A percentile compares a stretch with the other conserved stretches of the same genome.
Evolutionary conservation across 352 stramenopile genomes (phyloP).

Genomic region (Phytopythium delawarense): DNA sequence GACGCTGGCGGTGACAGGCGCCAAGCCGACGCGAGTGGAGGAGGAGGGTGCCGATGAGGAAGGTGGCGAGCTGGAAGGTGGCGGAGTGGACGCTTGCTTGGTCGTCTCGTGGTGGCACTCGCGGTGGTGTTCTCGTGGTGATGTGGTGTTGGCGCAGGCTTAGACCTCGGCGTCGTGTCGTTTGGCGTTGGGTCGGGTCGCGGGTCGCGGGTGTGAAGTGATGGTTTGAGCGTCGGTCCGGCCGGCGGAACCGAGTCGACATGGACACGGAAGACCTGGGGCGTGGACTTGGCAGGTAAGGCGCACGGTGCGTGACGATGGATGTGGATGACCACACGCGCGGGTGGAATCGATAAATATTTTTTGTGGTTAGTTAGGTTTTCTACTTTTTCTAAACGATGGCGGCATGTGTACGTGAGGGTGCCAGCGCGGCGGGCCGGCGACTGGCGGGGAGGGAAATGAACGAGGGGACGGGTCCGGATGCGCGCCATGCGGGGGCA

Average conservation of each 20-base stretch:
- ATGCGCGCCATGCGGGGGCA: conserved; percentile 17
- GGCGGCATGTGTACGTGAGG: conserved; percentile 9
- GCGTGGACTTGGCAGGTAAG: not conserved
- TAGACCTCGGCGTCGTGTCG: too few relatives aligned
- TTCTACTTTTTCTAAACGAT: conserved; percentile 67
- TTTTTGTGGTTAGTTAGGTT: conserved; percentile 49
- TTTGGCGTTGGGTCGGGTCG: too few relatives aligned
- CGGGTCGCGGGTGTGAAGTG: not conserved
- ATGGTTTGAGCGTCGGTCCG: not conserved
- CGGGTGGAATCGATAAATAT: conserved; percentile 39
- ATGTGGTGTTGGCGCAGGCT: too few relatives aligned
- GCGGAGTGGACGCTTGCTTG: too few relatives aligned
- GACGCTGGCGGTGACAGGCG: too few relatives aligned
- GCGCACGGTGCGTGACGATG: not conserved
- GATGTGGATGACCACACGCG: not conserved
- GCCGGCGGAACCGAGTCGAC: too few relatives aligned
- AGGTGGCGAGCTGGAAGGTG: too few relatives aligned
- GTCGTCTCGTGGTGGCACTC: too few relatives aligned
- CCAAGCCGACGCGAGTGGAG: too few relatives aligned
- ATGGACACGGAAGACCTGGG: too few relatives aligned
- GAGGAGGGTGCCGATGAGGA: too few relatives aligned
- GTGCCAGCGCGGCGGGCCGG: conserved; percentile 10
- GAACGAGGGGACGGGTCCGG: conserved; percentile 8
- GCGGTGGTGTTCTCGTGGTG: too few relatives aligned
- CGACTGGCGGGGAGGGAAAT: conserved; percentile 10